These are phyloP conservation scores for Asterophora parasitica DNA, from an alignment of 768 basidiomycete genomes.

Conservation along the genomic window DNA sequence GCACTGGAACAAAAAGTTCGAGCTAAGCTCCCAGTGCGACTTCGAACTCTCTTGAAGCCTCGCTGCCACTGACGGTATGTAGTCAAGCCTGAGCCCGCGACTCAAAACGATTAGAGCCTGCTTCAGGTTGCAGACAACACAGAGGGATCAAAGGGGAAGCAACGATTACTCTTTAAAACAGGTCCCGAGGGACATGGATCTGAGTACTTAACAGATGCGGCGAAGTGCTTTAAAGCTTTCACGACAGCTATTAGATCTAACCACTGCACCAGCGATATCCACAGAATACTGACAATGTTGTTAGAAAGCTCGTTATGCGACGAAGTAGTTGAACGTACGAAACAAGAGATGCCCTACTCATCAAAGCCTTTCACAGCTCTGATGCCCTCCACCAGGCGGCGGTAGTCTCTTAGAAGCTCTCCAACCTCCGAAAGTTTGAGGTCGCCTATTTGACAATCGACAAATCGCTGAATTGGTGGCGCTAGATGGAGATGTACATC, in stretches of 20 bases:
- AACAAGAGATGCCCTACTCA: constrained; percentile 1
- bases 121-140: background rate
- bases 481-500: constrained; percentile 34
- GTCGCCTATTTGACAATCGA: constrained; percentile 72
- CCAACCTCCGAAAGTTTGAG: constrained; percentile 76
- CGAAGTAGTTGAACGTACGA: background rate
- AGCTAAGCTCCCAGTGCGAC: too few relatives aligned
- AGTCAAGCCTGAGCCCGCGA: background rate
- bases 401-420: constrained; percentile 78
- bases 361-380: constrained; percentile 6
- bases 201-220: background rate
- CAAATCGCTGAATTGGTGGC: constrained; percentile 65
- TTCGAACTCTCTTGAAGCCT: background rate
- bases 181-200: background rate
- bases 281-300: background rate
- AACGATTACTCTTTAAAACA: background rate
- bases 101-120: too few relatives aligned
- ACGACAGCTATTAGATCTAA: background rate
- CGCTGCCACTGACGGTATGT: background rate
- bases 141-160: background rate
- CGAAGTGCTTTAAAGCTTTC: background rate
- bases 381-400: constrained; percentile 68
- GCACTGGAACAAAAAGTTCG: too few relatives aligned
- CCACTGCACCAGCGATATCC: background rate
- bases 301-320: background rate